Conservation (phyloP, 2,329 filamentous ascomycete species). For the Fusarium annulatum region DNA sequence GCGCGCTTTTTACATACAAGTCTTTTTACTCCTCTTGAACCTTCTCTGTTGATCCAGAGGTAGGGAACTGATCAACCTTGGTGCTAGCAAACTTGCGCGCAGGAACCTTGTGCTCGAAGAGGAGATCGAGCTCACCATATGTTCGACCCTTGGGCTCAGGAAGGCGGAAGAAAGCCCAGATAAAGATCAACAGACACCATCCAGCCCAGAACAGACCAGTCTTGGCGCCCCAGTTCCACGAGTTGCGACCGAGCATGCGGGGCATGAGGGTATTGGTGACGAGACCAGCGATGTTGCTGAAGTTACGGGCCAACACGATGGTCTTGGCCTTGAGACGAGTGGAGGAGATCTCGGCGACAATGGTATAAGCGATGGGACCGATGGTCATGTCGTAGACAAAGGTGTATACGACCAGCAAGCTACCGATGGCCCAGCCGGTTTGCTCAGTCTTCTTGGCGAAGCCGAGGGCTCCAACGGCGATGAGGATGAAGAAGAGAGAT, state of each 20-base stretch:
- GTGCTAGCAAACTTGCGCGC: conserved; percentile 55
- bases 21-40: conserved; percentile 6
- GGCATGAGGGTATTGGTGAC: conserved; percentile 58
- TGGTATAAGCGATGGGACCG: conserved; percentile 78
- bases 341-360: conserved; percentile 69
- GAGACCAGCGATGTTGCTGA: conserved; percentile 62
- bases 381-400: conserved; percentile 55
- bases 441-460: conserved; percentile 53
- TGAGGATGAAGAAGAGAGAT: not conserved
- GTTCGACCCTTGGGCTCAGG: conserved; percentile 66
- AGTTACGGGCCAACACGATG: conserved; percentile 56
- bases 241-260: conserved; percentile 57
- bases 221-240: conserved; percentile 60
- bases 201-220: conserved; percentile 58
- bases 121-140: conserved; percentile 65
- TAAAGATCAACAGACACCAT: conserved; percentile 56
- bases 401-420: conserved; percentile 57
- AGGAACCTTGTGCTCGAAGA: conserved; percentile 60
- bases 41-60: conserved; percentile 5
- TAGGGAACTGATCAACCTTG: conserved; percentile 40
- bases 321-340: conserved; percentile 60
- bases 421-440: conserved; percentile 57
- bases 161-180: conserved; percentile 64
- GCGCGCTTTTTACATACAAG: not conserved
- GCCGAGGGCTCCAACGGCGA: conserved; percentile 47